phyloP scores from a whole-genome alignment of 805 yeast genomes.

The Pichia paraexigua region DNA sequence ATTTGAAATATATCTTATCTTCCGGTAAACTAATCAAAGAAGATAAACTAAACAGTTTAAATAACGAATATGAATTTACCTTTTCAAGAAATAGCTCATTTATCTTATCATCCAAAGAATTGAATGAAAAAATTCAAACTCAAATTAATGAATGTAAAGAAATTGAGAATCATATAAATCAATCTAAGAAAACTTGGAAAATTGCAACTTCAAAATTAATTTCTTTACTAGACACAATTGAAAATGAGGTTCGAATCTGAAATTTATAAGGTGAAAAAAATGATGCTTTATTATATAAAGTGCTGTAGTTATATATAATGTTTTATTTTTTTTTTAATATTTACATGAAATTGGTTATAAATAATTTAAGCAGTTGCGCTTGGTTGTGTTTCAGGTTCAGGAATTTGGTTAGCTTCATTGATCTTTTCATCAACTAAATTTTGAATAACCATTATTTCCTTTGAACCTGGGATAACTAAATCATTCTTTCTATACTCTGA shows the following conservation, averaged over 20 bases:
- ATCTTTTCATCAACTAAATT: constrained; percentile 28
- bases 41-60: constrained; percentile 10
- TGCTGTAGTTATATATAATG: background rate
- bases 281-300: background rate
- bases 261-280: background rate
- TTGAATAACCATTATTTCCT: constrained; percentile 30
- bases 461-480: constrained; percentile 27
- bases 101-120: constrained; percentile 15
- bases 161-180: constrained; percentile 14
- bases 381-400: constrained; percentile 5
- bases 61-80: constrained; percentile 19
- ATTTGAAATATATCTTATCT: constrained; percentile 16
- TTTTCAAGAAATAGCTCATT: constrained; percentile 15
- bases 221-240: constrained; percentile 1
- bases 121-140: constrained; percentile 15
- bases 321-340: background rate
- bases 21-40: constrained; percentile 17
- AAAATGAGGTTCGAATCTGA: constrained; percentile 2
- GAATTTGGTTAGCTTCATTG: constrained; percentile 15
- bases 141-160: constrained; percentile 23
- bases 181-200: constrained; percentile 22
- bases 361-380: background rate
- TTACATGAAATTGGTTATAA: background rate
- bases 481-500: constrained; percentile 28
- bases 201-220: constrained; percentile 12